Evolutionary conservation across 768 basidiomycete species (phyloP).

Genomic region (Termitomyces sp.): DNA sequence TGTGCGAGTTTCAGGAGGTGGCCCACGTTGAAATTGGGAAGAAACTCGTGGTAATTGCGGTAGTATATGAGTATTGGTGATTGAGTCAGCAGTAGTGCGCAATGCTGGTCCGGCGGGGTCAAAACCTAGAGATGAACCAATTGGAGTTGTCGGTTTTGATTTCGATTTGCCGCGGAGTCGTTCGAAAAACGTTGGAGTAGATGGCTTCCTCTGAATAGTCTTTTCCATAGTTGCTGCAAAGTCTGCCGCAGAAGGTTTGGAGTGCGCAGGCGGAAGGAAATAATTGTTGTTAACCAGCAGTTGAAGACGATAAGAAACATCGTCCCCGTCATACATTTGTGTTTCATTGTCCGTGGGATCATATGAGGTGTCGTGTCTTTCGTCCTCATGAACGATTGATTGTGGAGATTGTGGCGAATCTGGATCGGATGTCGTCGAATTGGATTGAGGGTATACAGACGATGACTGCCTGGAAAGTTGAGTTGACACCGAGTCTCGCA

Average conservation of each 20-base stretch:
- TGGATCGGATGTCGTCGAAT: conserved; percentile 55
- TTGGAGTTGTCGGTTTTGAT: conserved; percentile 56
- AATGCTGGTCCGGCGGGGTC: conserved; percentile 41
- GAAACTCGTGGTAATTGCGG: conserved; percentile 30
- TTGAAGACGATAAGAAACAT: conserved; percentile 79
- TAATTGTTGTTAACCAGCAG: conserved; percentile 85
- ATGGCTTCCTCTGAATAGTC: conserved; percentile 37
- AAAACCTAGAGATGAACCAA: conserved; percentile 24
- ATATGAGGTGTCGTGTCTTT: conserved; percentile 39
- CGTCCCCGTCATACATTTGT: conserved; percentile 60
- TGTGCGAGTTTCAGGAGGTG: conserved; percentile 28
- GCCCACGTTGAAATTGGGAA: conserved; percentile 26
- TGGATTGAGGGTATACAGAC: conserved; percentile 73
- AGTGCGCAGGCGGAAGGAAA: conserved; percentile 83
- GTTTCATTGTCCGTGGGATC: conserved; percentile 43
- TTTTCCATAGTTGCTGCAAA: conserved; percentile 39
- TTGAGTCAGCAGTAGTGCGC: conserved; percentile 62
- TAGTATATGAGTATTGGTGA: conserved; percentile 35
- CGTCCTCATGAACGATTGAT: conserved; percentile 41
- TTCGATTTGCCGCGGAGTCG: conserved; percentile 66
- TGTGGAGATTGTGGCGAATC: conserved; percentile 62
- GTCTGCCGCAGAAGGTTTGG: conserved; percentile 69
- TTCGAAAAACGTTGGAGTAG: conserved; percentile 59
- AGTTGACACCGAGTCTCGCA: conserved; percentile 55
- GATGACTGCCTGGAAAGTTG: conserved; percentile 66